A percentile compares a stretch with the other conserved stretches of the same genome.
Evolutionary conservation across 352 stramenopile species (phyloP).

Genomic region (Globisporangium cystogenes): DNA sequence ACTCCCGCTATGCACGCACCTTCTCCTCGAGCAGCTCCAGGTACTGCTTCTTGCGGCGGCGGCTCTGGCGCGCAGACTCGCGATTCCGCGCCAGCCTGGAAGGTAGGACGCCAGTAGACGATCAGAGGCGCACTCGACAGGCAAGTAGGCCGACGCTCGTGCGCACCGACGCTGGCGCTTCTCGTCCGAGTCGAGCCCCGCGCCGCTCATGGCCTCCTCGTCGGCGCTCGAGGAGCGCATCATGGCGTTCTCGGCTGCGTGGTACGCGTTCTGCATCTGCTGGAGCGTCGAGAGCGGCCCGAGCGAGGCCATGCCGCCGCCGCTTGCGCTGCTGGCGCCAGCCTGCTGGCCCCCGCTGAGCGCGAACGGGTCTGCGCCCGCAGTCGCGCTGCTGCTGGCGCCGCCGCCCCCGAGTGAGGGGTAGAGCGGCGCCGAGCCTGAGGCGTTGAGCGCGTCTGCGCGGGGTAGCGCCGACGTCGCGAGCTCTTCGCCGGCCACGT

Average conservation of each 20-base stretch:
- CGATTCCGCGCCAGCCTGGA: slow-evolving; percentile 73
- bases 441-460: slow-evolving; percentile 14
- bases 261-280: slow-evolving; percentile 40
- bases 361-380: slow-evolving; percentile 27
- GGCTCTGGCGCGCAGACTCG: slow-evolving; percentile 85
- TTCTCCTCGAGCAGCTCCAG: slow-evolving; percentile 86
- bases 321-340: slow-evolving; percentile 5
- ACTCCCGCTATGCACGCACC: slow-evolving; percentile 14
- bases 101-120: neutral
- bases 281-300: slow-evolving; percentile 31
- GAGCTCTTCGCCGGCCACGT: slow-evolving; percentile 57
- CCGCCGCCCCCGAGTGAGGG: neutral
- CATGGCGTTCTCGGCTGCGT: slow-evolving; percentile 48
- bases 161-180: slow-evolving; percentile 64
- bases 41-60: slow-evolving; percentile 88
- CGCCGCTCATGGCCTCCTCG: slow-evolving; percentile 36
- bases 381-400: neutral
- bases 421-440: slow-evolving; percentile 5
- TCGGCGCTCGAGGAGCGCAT: slow-evolving; percentile 44
- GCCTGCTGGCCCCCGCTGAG: slow-evolving; percentile 19
- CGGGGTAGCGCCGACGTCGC: slow-evolving; percentile 19
- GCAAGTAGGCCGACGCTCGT: neutral
- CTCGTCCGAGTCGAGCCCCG: slow-evolving; percentile 56
- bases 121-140: neutral
- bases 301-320: slow-evolving; percentile 7